Evolutionary conservation across 2,329 filamentous ascomycete genomes (phyloP).

Genomic region (Taxawa tesnikishii): DNA sequence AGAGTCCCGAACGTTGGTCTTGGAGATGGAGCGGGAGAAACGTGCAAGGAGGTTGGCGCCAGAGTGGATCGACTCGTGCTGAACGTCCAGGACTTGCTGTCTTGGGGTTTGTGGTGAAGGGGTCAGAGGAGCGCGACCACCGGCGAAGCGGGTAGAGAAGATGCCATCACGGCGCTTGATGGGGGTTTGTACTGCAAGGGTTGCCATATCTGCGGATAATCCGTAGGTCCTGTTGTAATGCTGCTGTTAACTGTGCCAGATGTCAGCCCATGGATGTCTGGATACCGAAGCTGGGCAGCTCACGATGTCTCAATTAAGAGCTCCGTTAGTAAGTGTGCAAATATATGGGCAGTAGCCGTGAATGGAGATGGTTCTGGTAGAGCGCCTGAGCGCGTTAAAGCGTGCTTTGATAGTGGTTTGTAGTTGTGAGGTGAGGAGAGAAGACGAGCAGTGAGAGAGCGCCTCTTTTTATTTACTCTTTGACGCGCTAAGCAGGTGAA

Average conservation of each 20-base stretch:
- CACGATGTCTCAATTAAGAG: slow-evolving; percentile 22
- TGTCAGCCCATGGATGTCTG: slow-evolving; percentile 1
- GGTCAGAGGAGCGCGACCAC: slow-evolving; percentile 87
- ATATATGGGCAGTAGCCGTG: slow-evolving; percentile 23
- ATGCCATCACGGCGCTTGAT: slow-evolving; percentile 89
- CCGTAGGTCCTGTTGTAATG: slow-evolving; percentile 2
- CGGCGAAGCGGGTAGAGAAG: slow-evolving; percentile 84
- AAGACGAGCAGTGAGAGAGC: too few species aligned
- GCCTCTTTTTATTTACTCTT: too few species aligned
- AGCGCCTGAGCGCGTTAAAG: slow-evolving; percentile 12
- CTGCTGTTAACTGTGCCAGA: not conserved
- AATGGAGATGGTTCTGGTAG: too few species aligned
- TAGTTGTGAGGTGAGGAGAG: slow-evolving; percentile 1
- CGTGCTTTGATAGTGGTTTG: slow-evolving; percentile 8
- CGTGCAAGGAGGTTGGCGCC: slow-evolving; percentile 68
- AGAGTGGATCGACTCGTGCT: slow-evolving; percentile 57
- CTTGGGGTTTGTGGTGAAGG: slow-evolving; percentile 72
- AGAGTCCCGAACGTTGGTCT: slow-evolving; percentile 64
- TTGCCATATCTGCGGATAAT: slow-evolving; percentile 55
- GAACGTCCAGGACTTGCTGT: slow-evolving; percentile 41
- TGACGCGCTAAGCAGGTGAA: too few species aligned
- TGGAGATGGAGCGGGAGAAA: slow-evolving; percentile 58
- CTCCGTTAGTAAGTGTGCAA: slow-evolving; percentile 23
- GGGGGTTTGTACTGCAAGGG: slow-evolving; percentile 71
- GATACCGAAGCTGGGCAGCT: not conserved